Conservation (phyloP, 1,284 basidiomycete species). For the Sporisorium graminicola region DNA sequence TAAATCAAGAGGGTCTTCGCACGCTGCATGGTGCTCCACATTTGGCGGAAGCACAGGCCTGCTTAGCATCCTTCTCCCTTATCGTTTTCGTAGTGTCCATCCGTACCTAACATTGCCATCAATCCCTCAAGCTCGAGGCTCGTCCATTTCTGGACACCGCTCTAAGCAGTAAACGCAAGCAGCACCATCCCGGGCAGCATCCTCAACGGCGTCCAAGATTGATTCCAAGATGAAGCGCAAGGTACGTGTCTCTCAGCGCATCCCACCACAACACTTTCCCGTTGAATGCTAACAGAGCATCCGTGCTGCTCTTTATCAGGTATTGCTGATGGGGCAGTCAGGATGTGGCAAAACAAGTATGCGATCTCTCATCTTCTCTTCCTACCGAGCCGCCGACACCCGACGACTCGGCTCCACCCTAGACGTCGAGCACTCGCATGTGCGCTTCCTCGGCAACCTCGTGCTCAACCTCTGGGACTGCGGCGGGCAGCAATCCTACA, state of each 20-base stretch:
- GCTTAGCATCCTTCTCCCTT: background rate
- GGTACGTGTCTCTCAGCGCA: background rate
- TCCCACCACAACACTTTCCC: background rate
- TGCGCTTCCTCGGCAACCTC: constrained; percentile 95
- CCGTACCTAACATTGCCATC: background rate
- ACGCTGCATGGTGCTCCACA: constrained; percentile 5
- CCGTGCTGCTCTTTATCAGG: background rate
- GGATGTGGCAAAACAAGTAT: constrained; percentile 86
- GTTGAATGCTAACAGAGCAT: background rate
- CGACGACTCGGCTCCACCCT: constrained; percentile 93
- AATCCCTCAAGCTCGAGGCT: background rate
- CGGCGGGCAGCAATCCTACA: constrained; percentile 96
- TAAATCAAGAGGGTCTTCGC: constrained; percentile 1
- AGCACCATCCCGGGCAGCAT: background rate
- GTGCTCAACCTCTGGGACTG: constrained; percentile 97
- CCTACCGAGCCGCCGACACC: constrained; percentile 91
- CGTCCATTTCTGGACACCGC: background rate
- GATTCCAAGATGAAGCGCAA: constrained; percentile 50
- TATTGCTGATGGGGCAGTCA: constrained; percentile 68
- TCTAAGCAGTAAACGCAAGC: background rate
- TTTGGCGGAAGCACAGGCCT: constrained; percentile 1
- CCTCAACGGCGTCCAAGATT: background rate
- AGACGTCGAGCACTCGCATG: constrained; percentile 96
- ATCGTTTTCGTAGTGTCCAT: background rate
- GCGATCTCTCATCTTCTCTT: constrained; percentile 98